Evolutionary conservation across 2,329 filamentous ascomycete genomes (phyloP).

Genomic region (Penicillium hordei): DNA sequence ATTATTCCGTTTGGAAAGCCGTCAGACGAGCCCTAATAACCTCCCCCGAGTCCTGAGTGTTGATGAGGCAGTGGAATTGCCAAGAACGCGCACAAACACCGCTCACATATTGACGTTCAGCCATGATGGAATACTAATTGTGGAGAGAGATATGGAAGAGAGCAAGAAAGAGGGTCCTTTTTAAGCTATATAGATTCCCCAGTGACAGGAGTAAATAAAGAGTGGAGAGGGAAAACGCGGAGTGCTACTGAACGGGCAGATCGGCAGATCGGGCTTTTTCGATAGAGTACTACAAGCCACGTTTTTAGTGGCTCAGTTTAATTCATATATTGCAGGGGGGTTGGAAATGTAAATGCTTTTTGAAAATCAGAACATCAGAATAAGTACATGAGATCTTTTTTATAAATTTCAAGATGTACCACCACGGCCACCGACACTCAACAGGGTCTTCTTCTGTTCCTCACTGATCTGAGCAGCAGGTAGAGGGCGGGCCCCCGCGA

Average conservation of each 20-base stretch:
- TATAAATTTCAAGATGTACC: slow-evolving; percentile 27
- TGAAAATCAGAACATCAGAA: not conserved
- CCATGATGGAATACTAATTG: not conserved
- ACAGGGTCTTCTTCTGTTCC: slow-evolving; percentile 51
- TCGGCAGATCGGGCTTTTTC: not conserved
- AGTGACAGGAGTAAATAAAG: not conserved
- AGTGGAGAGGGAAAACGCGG: slow-evolving; percentile 13
- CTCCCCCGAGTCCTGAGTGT: too few relatives aligned
- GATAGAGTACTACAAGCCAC: not conserved
- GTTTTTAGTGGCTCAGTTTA: not conserved
- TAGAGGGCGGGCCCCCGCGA: slow-evolving; percentile 35
- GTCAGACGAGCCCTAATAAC: too few relatives aligned
- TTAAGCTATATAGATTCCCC: not conserved
- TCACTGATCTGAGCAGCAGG: slow-evolving; percentile 49
- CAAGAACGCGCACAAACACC: slow-evolving; percentile 13
- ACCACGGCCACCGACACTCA: slow-evolving; percentile 56
- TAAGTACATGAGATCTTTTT: not conserved
- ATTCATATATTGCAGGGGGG: not conserved
- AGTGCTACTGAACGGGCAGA: not conserved
- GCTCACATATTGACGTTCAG: slow-evolving; percentile 23
- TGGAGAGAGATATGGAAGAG: not conserved
- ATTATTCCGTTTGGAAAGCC: too few relatives aligned
- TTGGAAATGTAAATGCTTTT: not conserved
- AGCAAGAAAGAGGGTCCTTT: not conserved
- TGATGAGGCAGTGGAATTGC: slow-evolving; percentile 14